Percentiles rank a stretch among this genome's conserved stretches.
Evolutionary conservation across 352 stramenopile genomes (phyloP).

Genomic region (Pythium brassicae): DNA sequence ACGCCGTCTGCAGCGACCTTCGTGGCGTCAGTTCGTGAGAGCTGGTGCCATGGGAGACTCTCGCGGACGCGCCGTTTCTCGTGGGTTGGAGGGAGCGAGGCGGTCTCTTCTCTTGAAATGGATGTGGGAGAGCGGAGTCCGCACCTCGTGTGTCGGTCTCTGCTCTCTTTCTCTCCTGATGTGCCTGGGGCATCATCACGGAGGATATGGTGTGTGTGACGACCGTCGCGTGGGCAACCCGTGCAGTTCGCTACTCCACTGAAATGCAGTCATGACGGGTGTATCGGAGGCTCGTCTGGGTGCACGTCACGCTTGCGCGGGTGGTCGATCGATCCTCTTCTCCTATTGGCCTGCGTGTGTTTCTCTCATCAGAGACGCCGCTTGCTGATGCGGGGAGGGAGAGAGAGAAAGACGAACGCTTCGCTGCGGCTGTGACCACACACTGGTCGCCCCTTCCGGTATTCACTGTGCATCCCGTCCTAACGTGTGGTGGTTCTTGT

Average conservation of each 20-base stretch:
- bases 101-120: conserved; percentile 84
- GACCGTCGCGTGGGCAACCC: conserved; percentile 5
- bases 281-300: conserved; percentile 33
- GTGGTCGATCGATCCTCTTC: not conserved
- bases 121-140: conserved; percentile 39
- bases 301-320: conserved; percentile 7
- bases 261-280: conserved; percentile 87
- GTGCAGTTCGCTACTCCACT: conserved; percentile 60
- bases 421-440: conserved; percentile 6
- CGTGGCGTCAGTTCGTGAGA: too few species aligned
- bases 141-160: not conserved
- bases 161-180: conserved; percentile 64
- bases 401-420: not conserved
- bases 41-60: too few species aligned
- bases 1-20: not conserved
- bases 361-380: not conserved
- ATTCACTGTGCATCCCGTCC: conserved; percentile 61
- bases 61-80: too few species aligned
- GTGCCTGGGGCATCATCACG: conserved; percentile 64
- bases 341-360: not conserved
- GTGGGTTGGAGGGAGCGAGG: not conserved
- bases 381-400: not conserved
- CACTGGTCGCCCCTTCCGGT: conserved; percentile 10
- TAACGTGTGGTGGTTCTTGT: conserved; percentile 29
- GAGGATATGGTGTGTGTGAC: conserved; percentile 85